phyloP scores from a whole-genome alignment of 345 rosid species.

The Anacardium occidentale region DNA sequence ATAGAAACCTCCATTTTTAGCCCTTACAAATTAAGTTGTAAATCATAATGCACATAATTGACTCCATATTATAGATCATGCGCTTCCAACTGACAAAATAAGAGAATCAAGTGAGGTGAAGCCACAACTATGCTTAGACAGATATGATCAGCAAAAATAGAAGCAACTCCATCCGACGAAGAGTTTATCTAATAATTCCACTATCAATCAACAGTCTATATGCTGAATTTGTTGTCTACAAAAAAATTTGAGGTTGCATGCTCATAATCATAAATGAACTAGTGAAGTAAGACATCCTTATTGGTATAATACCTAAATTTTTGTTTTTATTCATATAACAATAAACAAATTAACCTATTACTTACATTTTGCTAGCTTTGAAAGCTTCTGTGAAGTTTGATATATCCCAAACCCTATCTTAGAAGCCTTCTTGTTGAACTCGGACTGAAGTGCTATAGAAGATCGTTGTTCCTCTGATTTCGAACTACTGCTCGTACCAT shows the following conservation, averaged over 20 bases:
- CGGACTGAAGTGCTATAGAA: constrained; percentile 51
- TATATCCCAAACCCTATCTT: constrained; percentile 60
- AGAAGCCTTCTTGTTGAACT: constrained; percentile 57
- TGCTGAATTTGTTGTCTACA: background rate
- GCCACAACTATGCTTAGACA: background rate
- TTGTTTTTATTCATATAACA: background rate
- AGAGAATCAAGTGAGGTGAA: too few relatives aligned
- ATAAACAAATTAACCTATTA: background rate
- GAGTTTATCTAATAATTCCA: background rate
- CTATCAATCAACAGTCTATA: background rate
- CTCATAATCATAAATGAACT: background rate
- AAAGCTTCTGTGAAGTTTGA: constrained; percentile 60
- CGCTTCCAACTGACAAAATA: too few relatives aligned
- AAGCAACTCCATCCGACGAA: background rate
- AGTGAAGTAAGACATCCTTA: background rate
- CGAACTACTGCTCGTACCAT: constrained; percentile 38
- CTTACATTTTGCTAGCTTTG: constrained; percentile 59
- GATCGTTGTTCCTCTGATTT: constrained; percentile 47
- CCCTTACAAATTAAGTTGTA: background rate
- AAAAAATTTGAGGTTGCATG: background rate
- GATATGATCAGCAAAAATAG: background rate
- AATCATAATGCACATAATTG: background rate
- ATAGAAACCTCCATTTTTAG: background rate
- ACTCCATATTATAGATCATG: too few relatives aligned
- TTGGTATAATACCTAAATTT: background rate